Percentiles rank a stretch among this genome's conserved stretches.
These are phyloP conservation scores for Ganoderma sinense DNA, from an alignment of 1,284 basidiomycete species.

Conservation along the genomic window DNA sequence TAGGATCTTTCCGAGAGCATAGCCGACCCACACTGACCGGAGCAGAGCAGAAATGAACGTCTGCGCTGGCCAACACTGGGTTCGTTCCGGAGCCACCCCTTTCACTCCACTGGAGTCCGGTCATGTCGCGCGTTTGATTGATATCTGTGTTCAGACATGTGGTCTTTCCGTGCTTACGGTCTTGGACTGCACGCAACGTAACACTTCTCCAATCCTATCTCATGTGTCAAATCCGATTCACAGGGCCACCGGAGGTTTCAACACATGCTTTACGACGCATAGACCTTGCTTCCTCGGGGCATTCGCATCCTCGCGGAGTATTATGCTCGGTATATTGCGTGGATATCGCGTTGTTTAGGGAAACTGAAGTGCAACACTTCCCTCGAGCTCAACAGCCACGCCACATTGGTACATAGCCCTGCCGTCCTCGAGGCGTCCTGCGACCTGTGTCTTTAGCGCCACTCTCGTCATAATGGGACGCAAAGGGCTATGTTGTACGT, in stretches of 20 bases:
- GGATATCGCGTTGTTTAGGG: background rate
- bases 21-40: background rate
- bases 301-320: too few species aligned
- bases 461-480: background rate
- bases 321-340: background rate
- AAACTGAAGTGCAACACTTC: background rate
- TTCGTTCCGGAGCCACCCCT: background rate
- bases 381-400: background rate
- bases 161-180: background rate
- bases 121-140: background rate
- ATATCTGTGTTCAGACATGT: background rate
- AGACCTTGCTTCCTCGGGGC: background rate
- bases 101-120: background rate
- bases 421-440: constrained; percentile 3
- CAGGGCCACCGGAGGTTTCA: background rate
- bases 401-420: background rate
- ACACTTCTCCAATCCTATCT: background rate
- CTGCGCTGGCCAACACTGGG: background rate
- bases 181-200: background rate
- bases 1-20: background rate
- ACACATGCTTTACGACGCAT: background rate
- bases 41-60: background rate
- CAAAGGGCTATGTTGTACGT: background rate
- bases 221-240: background rate
- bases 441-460: background rate